These are phyloP conservation scores for Aspergillus ustus DNA, from an alignment of 2,329 filamentous ascomycete species.

Conservation along the genomic window DNA sequence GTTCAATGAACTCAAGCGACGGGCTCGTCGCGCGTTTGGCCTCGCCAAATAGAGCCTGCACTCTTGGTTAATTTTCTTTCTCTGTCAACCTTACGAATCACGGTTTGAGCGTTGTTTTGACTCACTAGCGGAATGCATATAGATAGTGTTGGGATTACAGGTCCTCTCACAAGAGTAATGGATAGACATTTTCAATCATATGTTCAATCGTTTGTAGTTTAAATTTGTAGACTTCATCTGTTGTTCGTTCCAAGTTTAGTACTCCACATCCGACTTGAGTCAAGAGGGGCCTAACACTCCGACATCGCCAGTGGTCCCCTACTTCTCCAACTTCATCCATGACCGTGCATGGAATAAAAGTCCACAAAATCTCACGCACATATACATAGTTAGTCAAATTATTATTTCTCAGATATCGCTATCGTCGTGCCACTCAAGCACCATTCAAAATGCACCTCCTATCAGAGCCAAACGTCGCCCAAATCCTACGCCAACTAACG, in stretches of 20 bases:
- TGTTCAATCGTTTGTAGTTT: neutral
- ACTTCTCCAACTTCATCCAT: neutral
- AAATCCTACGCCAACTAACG: conserved; percentile 39
- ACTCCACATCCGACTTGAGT: conserved; percentile 7
- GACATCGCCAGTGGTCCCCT: conserved; percentile 13
- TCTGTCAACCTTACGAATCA: conserved; percentile 1
- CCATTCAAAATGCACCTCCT: conserved; percentile 38
- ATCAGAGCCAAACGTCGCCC: conserved; percentile 38
- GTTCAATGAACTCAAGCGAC: conserved; percentile 40
- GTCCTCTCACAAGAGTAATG: conserved; percentile 25
- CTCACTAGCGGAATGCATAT: conserved; percentile 31
- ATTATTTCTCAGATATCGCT: neutral
- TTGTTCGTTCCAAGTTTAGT: neutral
- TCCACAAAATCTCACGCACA: no score
- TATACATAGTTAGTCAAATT: no score
- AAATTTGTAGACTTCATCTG: neutral
- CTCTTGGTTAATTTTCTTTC: conserved; percentile 3
- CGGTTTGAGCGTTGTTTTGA: conserved; percentile 18
- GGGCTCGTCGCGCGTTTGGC: conserved; percentile 32
- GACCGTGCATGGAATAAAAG: no score
- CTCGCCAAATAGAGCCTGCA: conserved; percentile 23
- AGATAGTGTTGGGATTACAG: conserved; percentile 29
- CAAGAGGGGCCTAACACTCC: conserved; percentile 2
- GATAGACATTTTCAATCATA: conserved; percentile 1
- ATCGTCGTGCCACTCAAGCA: neutral